phyloP scores from a whole-genome alignment of 2,329 filamentous ascomycete species.

The Cercospora sesami region DNA sequence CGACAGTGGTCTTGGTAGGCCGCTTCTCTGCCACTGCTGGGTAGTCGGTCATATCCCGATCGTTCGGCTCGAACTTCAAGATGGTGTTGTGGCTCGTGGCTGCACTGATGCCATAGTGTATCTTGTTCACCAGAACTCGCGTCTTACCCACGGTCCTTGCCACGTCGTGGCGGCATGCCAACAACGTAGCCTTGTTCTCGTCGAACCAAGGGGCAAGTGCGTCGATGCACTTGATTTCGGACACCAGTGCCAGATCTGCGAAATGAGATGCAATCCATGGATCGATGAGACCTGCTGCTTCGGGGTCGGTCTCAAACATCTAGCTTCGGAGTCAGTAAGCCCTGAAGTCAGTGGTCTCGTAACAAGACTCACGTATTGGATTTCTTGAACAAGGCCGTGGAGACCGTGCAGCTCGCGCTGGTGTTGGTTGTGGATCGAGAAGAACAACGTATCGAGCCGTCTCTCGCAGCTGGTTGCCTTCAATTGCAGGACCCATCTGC shows the following conservation, averaged over 20 bases:
- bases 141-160: conserved; percentile 9
- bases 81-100: not conserved
- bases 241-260: conserved; percentile 33
- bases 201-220: conserved; percentile 22
- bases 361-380: conserved; percentile 23
- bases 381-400: conserved; percentile 29
- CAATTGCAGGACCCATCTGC: conserved; percentile 6
- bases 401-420: conserved; percentile 27
- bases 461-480: conserved; percentile 14
- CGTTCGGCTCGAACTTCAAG: conserved; percentile 21
- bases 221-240: conserved; percentile 24
- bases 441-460: conserved; percentile 21
- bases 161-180: conserved; percentile 2
- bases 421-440: conserved; percentile 36
- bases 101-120: conserved; percentile 8
- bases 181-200: conserved; percentile 13
- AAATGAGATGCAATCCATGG: conserved; percentile 30
- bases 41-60: conserved; percentile 48
- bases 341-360: not conserved
- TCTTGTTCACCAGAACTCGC: conserved; percentile 9
- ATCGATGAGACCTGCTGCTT: conserved; percentile 29
- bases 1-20: conserved; percentile 49
- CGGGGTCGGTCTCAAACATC: conserved; percentile 34
- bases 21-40: conserved; percentile 47
- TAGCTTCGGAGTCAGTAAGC: not conserved